Conservation (phyloP, 106 monocot genomes). For the Cymbidium sinense region DNA sequence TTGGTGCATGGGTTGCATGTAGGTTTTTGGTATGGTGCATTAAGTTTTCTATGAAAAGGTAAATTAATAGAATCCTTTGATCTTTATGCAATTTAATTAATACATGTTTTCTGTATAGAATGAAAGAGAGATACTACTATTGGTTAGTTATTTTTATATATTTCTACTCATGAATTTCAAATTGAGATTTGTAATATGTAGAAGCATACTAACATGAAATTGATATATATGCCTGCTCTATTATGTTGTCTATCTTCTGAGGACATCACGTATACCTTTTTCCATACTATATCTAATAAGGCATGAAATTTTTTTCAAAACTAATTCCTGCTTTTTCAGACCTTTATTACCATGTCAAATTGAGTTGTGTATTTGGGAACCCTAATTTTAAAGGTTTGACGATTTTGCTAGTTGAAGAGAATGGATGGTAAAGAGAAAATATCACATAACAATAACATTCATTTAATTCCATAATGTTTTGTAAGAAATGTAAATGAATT, state of each 20-base stretch:
- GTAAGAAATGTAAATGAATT: no score
- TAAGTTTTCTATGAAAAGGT: not conserved
- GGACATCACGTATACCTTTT: not conserved
- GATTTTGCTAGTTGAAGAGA: not conserved
- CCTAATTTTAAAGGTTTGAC: not conserved
- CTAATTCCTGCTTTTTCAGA: not conserved
- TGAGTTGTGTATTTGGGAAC: not conserved
- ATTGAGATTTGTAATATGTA: not conserved
- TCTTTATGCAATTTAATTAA: not conserved
- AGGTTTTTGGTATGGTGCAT: not conserved
- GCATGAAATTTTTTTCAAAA: not conserved
- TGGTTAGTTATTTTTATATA: not conserved
- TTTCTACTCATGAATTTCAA: not conserved
- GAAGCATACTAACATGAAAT: conserved; percentile 1
- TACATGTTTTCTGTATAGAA: not conserved
- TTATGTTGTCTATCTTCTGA: not conserved
- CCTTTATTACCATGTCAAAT: not conserved
- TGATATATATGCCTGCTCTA: not conserved
- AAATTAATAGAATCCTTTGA: not conserved
- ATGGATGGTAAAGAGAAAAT: not conserved
- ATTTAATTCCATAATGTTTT: not conserved
- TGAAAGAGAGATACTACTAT: not conserved
- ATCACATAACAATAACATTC: not conserved
- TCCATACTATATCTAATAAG: not conserved
- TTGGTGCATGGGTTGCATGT: not conserved